Evolutionary conservation across 768 basidiomycete species (phyloP).

Genomic region (Rhizopogon salebrosus): DNA sequence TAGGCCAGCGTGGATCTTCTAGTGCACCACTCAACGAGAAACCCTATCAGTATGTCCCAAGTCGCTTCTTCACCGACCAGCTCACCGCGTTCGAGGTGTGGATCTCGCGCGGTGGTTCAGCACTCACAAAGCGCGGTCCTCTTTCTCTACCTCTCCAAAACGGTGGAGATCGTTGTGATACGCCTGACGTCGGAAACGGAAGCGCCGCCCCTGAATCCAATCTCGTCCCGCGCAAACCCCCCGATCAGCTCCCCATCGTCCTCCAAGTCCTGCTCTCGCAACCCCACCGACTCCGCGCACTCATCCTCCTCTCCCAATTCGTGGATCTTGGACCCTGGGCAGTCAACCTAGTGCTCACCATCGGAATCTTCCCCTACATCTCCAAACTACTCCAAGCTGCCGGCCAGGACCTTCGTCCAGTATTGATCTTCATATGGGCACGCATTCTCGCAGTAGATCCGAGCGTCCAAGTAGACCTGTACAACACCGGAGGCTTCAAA

Average conservation of each 20-base stretch:
- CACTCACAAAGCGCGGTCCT: constrained; percentile 71
- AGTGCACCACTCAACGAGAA: constrained; percentile 30
- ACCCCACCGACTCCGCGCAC: constrained; percentile 89
- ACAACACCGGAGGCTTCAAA: constrained; percentile 74
- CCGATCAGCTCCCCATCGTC: constrained; percentile 96
- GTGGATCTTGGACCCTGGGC: constrained; percentile 99
- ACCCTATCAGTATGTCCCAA: constrained; percentile 74
- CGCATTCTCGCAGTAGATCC: constrained; percentile 96
- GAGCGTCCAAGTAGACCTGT: constrained; percentile 84
- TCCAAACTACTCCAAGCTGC: constrained; percentile 94
- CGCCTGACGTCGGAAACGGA: constrained; percentile 13
- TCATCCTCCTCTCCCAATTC: constrained; percentile 94
- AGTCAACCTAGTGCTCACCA: constrained; percentile 89
- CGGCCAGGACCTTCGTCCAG: constrained; percentile 91
- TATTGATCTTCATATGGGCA: constrained; percentile 98
- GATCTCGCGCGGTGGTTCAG: constrained; percentile 91
- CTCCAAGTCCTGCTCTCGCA: constrained; percentile 96
- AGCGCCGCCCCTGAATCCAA: constrained; percentile 24
- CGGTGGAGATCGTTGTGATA: constrained; percentile 26
- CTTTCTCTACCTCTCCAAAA: constrained; percentile 58
- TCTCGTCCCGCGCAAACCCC: constrained; percentile 83
- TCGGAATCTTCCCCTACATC: constrained; percentile 98
- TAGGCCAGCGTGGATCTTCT: constrained; percentile 21
- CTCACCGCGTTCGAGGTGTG: constrained; percentile 97
- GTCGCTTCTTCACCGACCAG: constrained; percentile 92